These are phyloP conservation scores for Suillus bovinus DNA, from an alignment of 768 basidiomycete species.

Conservation along the genomic window DNA sequence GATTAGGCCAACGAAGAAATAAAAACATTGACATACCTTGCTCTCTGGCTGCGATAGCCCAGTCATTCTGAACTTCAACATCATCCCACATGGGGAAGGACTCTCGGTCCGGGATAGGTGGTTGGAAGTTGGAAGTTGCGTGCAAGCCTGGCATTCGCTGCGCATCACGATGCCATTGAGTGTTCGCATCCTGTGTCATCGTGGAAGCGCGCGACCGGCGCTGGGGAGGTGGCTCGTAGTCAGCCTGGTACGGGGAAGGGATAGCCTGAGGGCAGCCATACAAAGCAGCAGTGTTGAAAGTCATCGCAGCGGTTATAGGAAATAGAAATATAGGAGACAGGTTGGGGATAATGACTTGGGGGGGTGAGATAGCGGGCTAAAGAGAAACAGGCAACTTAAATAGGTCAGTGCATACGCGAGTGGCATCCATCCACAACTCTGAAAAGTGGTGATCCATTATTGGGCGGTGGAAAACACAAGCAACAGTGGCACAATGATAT, in stretches of 20 bases:
- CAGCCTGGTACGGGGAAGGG: no score
- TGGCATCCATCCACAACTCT: not conserved
- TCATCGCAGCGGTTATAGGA: not conserved
- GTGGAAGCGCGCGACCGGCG: not conserved
- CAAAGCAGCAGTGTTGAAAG: not conserved
- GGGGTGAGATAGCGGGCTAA: not conserved
- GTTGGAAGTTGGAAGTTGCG: not conserved
- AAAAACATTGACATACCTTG: slow-evolving; percentile 13
- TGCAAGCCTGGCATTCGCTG: not conserved
- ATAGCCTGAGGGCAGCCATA: not conserved
- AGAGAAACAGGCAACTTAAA: not conserved
- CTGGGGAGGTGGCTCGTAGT: not conserved
- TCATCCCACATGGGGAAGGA: slow-evolving; percentile 2
- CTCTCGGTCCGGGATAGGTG: slow-evolving; percentile 7
- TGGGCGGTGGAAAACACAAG: not conserved
- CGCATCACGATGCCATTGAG: not conserved
- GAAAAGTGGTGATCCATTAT: not conserved
- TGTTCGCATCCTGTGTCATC: not conserved
- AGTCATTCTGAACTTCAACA: not conserved
- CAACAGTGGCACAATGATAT: not conserved
- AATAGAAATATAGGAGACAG: not conserved
- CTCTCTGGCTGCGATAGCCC: not conserved
- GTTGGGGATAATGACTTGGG: not conserved
- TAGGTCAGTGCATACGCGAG: not conserved
- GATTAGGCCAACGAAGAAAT: not conserved